These are phyloP conservation scores for Fagopyrum tataricum DNA, from an alignment of 148 eudicot genomes.

Conservation along the genomic window DNA sequence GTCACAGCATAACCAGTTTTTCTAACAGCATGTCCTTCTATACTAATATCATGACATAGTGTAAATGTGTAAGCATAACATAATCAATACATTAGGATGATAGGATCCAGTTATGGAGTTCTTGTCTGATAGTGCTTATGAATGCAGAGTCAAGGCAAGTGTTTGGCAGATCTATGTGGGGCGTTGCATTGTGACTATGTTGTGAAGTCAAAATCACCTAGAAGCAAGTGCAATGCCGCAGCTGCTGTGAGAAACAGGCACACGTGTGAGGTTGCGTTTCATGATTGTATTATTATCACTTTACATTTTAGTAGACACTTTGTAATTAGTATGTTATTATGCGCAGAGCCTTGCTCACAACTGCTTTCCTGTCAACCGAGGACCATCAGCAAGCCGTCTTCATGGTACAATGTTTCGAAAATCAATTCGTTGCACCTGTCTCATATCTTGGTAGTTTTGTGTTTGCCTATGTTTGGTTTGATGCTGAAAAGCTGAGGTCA, in stretches of 20 bases:
- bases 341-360: constrained; percentile 73
- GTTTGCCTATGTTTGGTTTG: background rate
- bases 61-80: background rate
- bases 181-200: constrained; percentile 84
- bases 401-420: constrained; percentile 46
- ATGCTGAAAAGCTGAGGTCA: background rate
- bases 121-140: background rate
- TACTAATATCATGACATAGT: background rate
- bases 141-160: constrained; percentile 67
- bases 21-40: too few species aligned
- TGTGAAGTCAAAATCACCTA: constrained; percentile 36
- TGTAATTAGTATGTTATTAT: constrained; percentile 13
- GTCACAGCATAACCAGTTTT: too few species aligned
- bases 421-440: background rate
- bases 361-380: constrained; percentile 69
- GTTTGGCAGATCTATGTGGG: constrained; percentile 89
- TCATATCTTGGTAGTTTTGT: background rate
- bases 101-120: background rate
- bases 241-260: constrained; percentile 74
- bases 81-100: background rate
- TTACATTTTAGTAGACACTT: background rate
- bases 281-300: background rate
- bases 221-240: constrained; percentile 83
- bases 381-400: constrained; percentile 77
- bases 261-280: constrained; percentile 74